These are phyloP conservation scores for Trifolium repens DNA, from an alignment of 306 rosid species.

Conservation along the genomic window DNA sequence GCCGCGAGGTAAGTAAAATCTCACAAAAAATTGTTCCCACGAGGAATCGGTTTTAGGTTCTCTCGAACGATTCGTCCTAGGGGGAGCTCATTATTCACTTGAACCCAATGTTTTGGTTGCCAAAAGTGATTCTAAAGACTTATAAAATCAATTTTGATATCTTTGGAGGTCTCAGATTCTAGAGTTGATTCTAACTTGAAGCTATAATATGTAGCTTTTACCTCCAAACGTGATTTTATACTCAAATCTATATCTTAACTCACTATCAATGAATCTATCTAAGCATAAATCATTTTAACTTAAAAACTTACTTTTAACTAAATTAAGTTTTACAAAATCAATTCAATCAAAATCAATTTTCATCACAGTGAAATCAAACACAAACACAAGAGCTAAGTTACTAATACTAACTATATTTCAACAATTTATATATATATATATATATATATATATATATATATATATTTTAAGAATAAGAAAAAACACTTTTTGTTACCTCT, in stretches of 20 bases:
- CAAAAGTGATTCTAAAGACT: neutral
- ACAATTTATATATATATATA: too few relatives aligned
- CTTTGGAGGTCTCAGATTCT: neutral
- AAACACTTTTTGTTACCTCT: constrained; percentile 54
- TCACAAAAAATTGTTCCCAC: too few relatives aligned
- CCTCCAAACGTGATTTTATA: neutral
- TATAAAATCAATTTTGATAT: neutral
- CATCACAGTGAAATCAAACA: neutral
- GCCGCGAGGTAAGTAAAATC: too few relatives aligned
- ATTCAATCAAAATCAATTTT: neutral
- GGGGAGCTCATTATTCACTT: too few relatives aligned
- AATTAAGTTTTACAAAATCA: neutral
- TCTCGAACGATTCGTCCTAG: too few relatives aligned
- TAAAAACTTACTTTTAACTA: neutral
- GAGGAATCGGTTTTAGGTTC: too few relatives aligned
- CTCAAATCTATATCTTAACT: neutral
- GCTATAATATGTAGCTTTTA: neutral
- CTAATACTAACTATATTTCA: neutral
- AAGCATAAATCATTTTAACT: neutral
- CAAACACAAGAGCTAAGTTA: constrained; percentile 5
- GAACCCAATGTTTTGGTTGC: neutral
- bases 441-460: too few relatives aligned
- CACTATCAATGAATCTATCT: neutral
- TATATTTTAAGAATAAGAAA: neutral
- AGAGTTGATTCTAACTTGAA: neutral